A percentile compares a stretch with the other conserved stretches of the same genome.
Conservation (phyloP, 148 eudicot species). For the Rhododendron ferrugineum region DNA sequence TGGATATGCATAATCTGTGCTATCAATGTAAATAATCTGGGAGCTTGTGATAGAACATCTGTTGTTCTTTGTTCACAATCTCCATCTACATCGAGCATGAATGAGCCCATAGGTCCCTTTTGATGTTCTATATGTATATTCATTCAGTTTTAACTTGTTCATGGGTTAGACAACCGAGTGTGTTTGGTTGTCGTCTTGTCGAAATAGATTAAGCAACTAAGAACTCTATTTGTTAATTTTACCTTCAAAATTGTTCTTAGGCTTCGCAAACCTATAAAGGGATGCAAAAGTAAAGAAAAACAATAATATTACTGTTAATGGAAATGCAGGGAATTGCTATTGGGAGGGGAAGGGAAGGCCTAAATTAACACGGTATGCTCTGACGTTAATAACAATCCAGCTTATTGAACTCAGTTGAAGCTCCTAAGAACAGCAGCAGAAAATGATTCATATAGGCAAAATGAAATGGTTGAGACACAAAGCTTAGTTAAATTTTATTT, state of each 20-base stretch:
- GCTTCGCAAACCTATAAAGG: background rate
- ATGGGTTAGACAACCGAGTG: background rate
- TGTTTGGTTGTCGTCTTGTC: too few relatives aligned
- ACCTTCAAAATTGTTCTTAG: too few relatives aligned
- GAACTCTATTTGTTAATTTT: too few relatives aligned
- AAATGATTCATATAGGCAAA: background rate
- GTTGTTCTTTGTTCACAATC: background rate
- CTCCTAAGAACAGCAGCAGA: background rate
- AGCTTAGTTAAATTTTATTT: background rate
- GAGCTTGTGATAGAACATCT: background rate
- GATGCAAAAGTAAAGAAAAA: background rate
- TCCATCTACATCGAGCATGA: background rate
- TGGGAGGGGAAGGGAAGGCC: background rate
- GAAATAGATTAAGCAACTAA: too few relatives aligned
- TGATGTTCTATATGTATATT: background rate
- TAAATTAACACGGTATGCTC: background rate
- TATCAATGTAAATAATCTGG: too few relatives aligned
- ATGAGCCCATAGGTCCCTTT: background rate
- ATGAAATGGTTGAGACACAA: background rate
- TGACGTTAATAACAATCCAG: background rate
- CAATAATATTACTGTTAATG: background rate
- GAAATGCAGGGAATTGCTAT: background rate
- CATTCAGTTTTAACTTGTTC: background rate
- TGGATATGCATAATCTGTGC: too few relatives aligned
- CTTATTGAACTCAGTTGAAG: background rate